Conservation (phyloP, 2,329 filamentous ascomycete genomes). For the Ceratocystis huliohia region DNA sequence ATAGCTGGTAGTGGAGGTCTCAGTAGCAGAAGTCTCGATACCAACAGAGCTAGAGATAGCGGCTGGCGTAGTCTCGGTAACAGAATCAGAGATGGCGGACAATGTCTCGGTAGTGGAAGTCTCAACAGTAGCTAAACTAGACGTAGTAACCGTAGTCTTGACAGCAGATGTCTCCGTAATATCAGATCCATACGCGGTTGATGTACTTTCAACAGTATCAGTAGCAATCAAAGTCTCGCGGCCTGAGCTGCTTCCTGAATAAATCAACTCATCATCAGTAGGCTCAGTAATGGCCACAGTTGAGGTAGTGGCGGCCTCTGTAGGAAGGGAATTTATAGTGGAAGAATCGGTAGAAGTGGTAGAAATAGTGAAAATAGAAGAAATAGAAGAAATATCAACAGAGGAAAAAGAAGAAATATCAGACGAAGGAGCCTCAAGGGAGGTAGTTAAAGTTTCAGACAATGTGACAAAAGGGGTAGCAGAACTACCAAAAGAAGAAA, state of each 20-base stretch:
- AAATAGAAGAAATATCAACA: not conserved
- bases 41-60: not conserved
- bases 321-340: not conserved
- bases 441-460: not conserved
- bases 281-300: not conserved
- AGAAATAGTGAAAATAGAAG: not conserved
- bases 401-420: conserved; percentile 4
- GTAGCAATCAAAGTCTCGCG: not conserved
- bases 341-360: not conserved
- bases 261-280: not conserved
- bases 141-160: not conserved
- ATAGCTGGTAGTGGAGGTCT: not conserved
- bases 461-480: not conserved
- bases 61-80: not conserved
- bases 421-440: not conserved
- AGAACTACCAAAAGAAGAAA: conserved; percentile 9
- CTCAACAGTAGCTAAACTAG: not conserved
- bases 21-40: not conserved
- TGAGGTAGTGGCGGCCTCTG: not conserved
- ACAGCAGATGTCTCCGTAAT: not conserved
- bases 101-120: not conserved
- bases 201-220: not conserved
- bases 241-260: too few species aligned
- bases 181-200: not conserved
- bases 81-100: not conserved